These are phyloP conservation scores for Populus tremula DNA, from an alignment of 345 rosid genomes.

Conservation along the genomic window DNA sequence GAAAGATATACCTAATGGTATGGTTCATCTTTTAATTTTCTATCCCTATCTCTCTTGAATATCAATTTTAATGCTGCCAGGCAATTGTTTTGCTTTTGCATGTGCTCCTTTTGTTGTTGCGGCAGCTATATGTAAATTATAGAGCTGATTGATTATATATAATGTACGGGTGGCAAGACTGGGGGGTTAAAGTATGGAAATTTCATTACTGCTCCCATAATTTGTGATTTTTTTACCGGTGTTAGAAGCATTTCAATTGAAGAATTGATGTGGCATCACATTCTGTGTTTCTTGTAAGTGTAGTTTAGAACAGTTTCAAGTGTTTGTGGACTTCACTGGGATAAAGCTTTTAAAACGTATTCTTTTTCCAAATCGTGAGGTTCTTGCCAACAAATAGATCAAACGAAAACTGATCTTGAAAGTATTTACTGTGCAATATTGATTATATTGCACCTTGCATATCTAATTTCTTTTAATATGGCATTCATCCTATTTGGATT, in stretches of 20 bases:
- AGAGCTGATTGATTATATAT: too few species aligned
- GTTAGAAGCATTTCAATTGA: too few species aligned
- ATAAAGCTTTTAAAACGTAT: background rate
- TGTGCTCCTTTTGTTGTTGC: background rate
- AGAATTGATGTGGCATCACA: too few species aligned
- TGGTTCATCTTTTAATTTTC: slow-evolving; percentile 6
- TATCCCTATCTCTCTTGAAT: background rate
- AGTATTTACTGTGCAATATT: background rate
- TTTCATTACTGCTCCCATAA: too few species aligned
- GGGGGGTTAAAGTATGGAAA: too few species aligned
- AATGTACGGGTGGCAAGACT: too few species aligned
- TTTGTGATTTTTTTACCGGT: too few species aligned
- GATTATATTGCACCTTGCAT: background rate
- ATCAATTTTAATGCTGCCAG: background rate
- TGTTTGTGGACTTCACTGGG: background rate
- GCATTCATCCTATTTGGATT: background rate
- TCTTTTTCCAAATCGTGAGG: background rate
- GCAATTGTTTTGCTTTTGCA: background rate
- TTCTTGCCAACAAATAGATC: background rate
- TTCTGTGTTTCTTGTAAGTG: too few species aligned
- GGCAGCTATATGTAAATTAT: too few species aligned
- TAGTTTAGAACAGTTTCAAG: background rate
- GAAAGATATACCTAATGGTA: slow-evolving; percentile 94
- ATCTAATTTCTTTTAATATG: background rate
- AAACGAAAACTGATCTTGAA: background rate